Evolutionary conservation across 129 eudicot species (phyloP), one percentile per base, ranked within the genome.

Genomic region (Glebionis coronaria): DNA sequence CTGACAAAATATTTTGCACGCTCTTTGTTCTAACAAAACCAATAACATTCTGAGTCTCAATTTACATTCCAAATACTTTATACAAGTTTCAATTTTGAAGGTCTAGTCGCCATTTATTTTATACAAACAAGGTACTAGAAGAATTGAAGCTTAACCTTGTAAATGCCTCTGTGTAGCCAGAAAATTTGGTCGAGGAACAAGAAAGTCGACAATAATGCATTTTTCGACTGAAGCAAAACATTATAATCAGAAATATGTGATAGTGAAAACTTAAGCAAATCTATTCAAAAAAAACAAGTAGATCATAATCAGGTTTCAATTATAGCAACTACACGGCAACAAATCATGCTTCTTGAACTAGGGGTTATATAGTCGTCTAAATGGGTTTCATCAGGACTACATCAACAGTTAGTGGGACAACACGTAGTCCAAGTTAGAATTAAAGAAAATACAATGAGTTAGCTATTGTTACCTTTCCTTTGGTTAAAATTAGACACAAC

Each of bases 91-190:
- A 27, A 1, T 65, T 13, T 18, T 16, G 31, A 25, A 16, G 47
- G 52, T 72, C 9, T 27, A 3, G 9, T 0, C n/a, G n/a, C n/a
- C 59, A 54, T 20, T 54, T 54, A 54, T 8, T 54, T 8, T 4
- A 20, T 54, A 20, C 59, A 9, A 54, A 54, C 16, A 31, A 20
- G 63, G 40, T 54, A 0, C 25, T 23, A 31, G 54, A 52, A 46
- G 14, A 18, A 35, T 31, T 20, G 12, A 19, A 51, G 58, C 25
- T 9, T 19, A 53, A 53, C 96, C 97, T 91, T 88, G 83, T 91
- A 91, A 56, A 91, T 85, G 82, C 97, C 94, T 81, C 94, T 81
- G 44, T 90, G 91, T 44, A 91, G 94, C 97, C 97, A 91, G 45
- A 91, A 96, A 55, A 91, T 68, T 91, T 91, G 97, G 64, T 91